Evolutionary conservation across 345 rosid genomes (phyloP).

Genomic region (Acer yangbiense): DNA sequence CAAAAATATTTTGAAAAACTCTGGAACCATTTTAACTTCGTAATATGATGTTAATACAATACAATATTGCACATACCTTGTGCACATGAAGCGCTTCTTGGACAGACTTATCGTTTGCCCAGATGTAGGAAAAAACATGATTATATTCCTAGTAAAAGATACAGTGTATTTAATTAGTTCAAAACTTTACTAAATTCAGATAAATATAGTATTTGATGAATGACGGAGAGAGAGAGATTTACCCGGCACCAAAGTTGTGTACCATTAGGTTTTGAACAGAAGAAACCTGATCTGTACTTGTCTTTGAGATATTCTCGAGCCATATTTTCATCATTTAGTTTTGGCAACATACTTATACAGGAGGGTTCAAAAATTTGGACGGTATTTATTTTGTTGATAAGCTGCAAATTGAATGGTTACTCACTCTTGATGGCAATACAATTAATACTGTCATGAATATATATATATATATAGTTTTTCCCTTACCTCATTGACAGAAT

Average conservation of each 20-base stretch:
- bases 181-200: neutral
- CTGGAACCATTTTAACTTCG: too few species aligned
- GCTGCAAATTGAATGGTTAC: conserved; percentile 13
- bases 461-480: neutral
- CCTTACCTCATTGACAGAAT: conserved; percentile 6
- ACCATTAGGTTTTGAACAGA: neutral
- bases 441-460: neutral
- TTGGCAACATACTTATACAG: conserved; percentile 7
- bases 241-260: conserved; percentile 26
- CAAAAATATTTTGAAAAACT: too few species aligned
- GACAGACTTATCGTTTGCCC: conserved; percentile 14
- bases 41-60: too few species aligned
- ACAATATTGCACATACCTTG: too few species aligned
- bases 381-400: neutral
- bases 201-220: neutral
- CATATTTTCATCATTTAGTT: neutral
- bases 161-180: neutral
- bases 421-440: neutral
- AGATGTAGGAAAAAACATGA: conserved; percentile 5
- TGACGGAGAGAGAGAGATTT: neutral
- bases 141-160: conserved; percentile 9
- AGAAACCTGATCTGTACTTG: neutral
- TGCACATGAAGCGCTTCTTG: too few species aligned
- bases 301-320: conserved; percentile 8
- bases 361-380: conserved; percentile 24